Evolutionary conservation across 1,139 yeast genomes (phyloP), one percentile per base, ranked within the genome.

Genomic region (Lodderomyces jiufengensis): DNA sequence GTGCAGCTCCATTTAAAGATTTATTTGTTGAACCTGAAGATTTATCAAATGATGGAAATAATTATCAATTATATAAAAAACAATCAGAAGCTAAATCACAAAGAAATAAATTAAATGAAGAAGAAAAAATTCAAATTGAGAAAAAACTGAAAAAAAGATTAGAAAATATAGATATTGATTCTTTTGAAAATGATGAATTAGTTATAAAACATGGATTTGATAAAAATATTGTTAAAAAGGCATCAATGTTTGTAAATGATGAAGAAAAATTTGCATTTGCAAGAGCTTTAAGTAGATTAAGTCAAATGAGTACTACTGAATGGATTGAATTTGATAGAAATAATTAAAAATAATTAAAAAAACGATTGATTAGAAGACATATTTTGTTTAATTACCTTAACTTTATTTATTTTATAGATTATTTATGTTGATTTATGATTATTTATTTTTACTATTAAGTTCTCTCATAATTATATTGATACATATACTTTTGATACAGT

Each of bases 241-340:
- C 94, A 1, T 67, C 84, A 24, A 78, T 87, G 78, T 90, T 92
- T 63, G 36, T 90, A 62, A 72, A 84, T 31, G 97, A 88, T 56
- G 98, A 92, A 59, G 98, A 92, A 61, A 76, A 83, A 58, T 92
- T 92, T 66, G 98, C 98, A 11, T 92, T 90, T 68, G 95, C 97
- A 1, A 73, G 98, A 54, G 97, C 97, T 0, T 68, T 92, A 44
- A 82, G 94, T 48, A 76, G 98, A 55, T 69, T 92, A 47, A 75
- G 92, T 35, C 97, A 92, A 51, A 92, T 92, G 97, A 83, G 95
- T 48, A 84, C 95, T 4, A 81, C 81, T 29, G 95, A 84, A 37
- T 92, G 98, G 98, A 82, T 86, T 10, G 87, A 79, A 21, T 45
- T 38, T 20, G 56, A 48, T 15, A 45, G 40, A 30, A 37, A 36